Evolutionary conservation across 2,329 filamentous ascomycete species (phyloP).

Genomic region (Alternaria panax): DNA sequence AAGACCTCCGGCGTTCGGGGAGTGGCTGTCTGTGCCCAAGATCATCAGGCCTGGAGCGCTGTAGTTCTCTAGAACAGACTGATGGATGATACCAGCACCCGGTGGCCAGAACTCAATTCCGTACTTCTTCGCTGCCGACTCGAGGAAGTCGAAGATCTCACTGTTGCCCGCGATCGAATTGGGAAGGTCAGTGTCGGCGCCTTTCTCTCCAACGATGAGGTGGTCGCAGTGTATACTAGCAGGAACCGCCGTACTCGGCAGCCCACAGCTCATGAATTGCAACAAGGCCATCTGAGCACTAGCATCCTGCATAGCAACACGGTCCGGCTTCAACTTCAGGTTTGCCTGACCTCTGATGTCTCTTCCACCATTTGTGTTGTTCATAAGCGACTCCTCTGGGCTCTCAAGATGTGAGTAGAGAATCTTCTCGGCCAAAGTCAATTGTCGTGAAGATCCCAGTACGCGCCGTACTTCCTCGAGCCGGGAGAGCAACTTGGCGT

Average conservation of each 20-base stretch:
- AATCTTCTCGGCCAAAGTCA: conserved; percentile 97
- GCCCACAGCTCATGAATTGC: conserved; percentile 97
- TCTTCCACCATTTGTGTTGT: conserved; percentile 81
- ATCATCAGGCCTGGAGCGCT: conserved; percentile 98
- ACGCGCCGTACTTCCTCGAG: conserved; percentile 78
- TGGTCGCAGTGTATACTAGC: conserved; percentile 86
- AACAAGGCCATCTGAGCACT: conserved; percentile 97
- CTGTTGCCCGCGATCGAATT: conserved; percentile 89
- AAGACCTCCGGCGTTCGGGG: conserved; percentile 93
- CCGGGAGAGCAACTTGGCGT: conserved; percentile 79
- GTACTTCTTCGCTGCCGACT: conserved; percentile 72
- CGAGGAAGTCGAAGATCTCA: conserved; percentile 97
- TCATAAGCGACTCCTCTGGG: conserved; percentile 84
- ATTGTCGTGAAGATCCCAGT: conserved; percentile 66
- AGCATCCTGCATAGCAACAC: conserved; percentile 99
- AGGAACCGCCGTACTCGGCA: conserved; percentile 88
- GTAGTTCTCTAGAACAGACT: conserved; percentile 98
- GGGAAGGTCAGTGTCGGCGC: conserved; percentile 83
- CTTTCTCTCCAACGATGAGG: conserved; percentile 64
- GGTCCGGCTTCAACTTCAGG: conserved; percentile 94
- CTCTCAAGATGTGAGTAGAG: conserved; percentile 94
- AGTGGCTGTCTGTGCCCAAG: conserved; percentile 97
- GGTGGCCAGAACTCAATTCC: conserved; percentile 56
- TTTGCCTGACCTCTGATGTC: conserved; percentile 88
- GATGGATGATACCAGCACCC: conserved; percentile 69